Conservation (phyloP, 192 early-diverging fungal genomes). For the Entomortierella beljakovae region DNA sequence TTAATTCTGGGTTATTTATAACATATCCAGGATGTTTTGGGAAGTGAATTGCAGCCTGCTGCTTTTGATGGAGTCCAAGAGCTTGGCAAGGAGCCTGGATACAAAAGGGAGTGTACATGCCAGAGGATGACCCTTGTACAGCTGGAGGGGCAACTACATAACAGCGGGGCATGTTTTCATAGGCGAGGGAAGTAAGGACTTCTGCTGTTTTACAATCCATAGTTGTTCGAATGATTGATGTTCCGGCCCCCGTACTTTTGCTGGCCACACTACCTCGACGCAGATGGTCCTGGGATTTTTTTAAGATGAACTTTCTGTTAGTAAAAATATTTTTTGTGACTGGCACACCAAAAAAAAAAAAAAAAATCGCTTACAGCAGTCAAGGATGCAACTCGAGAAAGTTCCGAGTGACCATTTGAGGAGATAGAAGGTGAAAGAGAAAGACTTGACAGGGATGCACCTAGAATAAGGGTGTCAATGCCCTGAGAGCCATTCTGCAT, state of each 20-base stretch:
- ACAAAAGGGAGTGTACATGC: slow-evolving; percentile 29
- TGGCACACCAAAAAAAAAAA: background rate
- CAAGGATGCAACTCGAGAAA: slow-evolving; percentile 11
- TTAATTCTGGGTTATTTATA: slow-evolving; percentile 27
- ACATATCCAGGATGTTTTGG: slow-evolving; percentile 30
- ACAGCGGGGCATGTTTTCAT: slow-evolving; percentile 41
- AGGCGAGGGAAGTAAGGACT: slow-evolving; percentile 15
- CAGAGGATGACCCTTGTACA: slow-evolving; percentile 1
- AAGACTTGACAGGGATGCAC: slow-evolving; percentile 25
- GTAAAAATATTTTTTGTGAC: background rate
- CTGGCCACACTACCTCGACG: slow-evolving; percentile 14
- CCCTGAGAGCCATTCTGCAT: slow-evolving; percentile 1
- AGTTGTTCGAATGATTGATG: background rate
- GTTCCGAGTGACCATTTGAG: slow-evolving; percentile 7
- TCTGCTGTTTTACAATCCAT: slow-evolving; percentile 39
- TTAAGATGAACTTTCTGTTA: too few relatives aligned
- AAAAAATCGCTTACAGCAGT: slow-evolving; percentile 10
- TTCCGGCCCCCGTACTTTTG: background rate
- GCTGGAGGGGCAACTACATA: slow-evolving; percentile 26
- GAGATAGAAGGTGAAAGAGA: slow-evolving; percentile 10
- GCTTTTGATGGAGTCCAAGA: slow-evolving; percentile 12
- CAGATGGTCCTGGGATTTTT: background rate
- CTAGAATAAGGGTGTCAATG: slow-evolving; percentile 27
- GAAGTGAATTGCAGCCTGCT: slow-evolving; percentile 29
- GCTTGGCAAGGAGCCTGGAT: slow-evolving; percentile 42